Evolutionary conservation across 225 moss, liverwort and hornwort species (phyloP).

Genomic region (Lunularia cruciata): DNA sequence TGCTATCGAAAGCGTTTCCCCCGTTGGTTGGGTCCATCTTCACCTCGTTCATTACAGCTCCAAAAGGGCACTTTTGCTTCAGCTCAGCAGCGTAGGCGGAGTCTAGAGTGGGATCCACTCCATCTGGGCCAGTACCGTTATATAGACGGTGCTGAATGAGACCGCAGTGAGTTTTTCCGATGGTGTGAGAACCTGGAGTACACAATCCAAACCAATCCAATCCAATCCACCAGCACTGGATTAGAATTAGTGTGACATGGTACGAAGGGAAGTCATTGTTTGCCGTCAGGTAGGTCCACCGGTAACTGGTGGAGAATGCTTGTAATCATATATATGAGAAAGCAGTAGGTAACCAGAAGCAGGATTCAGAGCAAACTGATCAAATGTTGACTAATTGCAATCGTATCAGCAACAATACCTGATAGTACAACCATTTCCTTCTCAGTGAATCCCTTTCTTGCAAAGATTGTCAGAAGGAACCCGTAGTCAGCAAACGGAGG

Average conservation of each 20-base stretch:
- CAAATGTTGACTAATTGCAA: no score
- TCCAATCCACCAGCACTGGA: no score
- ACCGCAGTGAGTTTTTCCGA: slow-evolving; percentile 47
- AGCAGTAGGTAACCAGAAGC: no score
- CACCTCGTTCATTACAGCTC: neutral
- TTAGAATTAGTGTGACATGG: no score
- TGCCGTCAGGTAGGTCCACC: no score
- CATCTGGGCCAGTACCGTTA: neutral
- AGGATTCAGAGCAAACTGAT: no score
- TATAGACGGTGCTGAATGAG: slow-evolving; percentile 41
- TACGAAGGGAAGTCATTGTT: no score
- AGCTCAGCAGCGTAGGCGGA: slow-evolving; percentile 28
- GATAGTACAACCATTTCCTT: neutral
- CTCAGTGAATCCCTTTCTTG: neutral
- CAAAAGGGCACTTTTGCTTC: slow-evolving; percentile 35
- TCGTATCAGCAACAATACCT: neutral
- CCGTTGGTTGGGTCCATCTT: slow-evolving; percentile 21
- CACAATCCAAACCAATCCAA: no score
- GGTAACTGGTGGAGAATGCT: no score
- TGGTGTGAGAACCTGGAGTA: slow-evolving; percentile 43
- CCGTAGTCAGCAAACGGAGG: neutral
- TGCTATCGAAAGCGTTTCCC: slow-evolving; percentile 39
- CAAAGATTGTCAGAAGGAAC: neutral
- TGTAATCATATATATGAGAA: no score
- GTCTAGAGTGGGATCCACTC: slow-evolving; percentile 31